These are phyloP conservation scores for Rubus idaeus DNA, from an alignment of 306 rosid genomes.

Conservation along the genomic window DNA sequence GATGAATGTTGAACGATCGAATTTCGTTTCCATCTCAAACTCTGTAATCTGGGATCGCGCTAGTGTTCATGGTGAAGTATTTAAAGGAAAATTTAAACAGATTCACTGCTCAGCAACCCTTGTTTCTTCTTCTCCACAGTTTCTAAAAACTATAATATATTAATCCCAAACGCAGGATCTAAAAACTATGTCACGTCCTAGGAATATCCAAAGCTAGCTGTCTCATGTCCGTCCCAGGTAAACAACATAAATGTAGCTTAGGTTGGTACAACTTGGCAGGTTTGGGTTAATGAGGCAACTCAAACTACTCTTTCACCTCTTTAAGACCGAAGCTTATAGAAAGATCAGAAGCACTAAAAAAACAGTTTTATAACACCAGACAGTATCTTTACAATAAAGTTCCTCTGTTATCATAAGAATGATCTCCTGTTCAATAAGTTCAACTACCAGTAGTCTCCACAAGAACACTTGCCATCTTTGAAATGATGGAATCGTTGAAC, in stretches of 20 bases:
- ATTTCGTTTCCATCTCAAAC: conserved; percentile 15
- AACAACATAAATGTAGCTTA: too few species aligned
- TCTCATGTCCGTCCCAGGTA: background rate
- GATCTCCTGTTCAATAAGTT: conserved; percentile 15
- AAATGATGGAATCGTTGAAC: conserved; percentile 83
- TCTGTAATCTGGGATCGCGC: too few species aligned
- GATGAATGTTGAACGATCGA: conserved; percentile 1
- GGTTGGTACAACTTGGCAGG: background rate
- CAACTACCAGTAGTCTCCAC: conserved; percentile 84
- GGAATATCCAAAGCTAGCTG: background rate
- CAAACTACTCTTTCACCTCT: too few species aligned
- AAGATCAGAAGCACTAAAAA: background rate
- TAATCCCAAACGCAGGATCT: background rate
- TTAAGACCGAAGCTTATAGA: background rate
- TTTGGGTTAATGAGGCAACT: too few species aligned
- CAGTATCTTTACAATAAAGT: background rate
- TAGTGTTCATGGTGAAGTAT: background rate
- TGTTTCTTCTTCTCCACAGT: background rate
- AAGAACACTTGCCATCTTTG: conserved; percentile 76
- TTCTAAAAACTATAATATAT: background rate
- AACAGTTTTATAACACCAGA: background rate
- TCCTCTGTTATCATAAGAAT: background rate
- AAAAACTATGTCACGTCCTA: background rate
- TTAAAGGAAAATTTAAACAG: background rate
- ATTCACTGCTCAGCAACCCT: background rate